Evolutionary conservation across 2,329 filamentous ascomycete genomes (phyloP).

Genomic region (Sclerotinia glacialis): DNA sequence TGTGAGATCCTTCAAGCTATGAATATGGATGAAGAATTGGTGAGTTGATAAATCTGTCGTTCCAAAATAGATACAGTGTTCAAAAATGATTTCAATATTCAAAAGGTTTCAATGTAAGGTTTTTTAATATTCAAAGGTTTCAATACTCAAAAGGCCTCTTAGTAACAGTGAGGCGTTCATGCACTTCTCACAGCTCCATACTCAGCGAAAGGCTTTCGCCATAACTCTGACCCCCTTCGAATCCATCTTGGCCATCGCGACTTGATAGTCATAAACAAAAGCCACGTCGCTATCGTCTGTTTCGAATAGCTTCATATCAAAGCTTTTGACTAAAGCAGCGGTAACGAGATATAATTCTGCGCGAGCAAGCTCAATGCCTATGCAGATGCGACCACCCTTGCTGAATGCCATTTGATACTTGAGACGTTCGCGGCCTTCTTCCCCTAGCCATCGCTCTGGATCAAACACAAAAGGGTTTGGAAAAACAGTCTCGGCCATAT

Average conservation of each 20-base stretch:
- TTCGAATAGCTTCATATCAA: conserved; percentile 24
- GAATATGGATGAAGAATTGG: too few species aligned
- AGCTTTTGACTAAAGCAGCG: conserved; percentile 15
- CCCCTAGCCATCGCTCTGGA: conserved; percentile 45
- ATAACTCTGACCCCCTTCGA: neutral
- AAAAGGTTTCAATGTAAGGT: too few species aligned
- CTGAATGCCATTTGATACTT: conserved; percentile 44
- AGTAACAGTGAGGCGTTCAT: neutral
- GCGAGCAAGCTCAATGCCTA: conserved; percentile 38
- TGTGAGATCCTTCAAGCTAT: too few species aligned
- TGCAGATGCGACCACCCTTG: conserved; percentile 43
- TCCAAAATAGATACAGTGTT: too few species aligned
- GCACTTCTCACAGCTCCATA: neutral
- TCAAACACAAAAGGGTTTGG: conserved; percentile 30
- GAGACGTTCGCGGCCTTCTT: conserved; percentile 24
- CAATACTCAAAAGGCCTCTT: too few species aligned
- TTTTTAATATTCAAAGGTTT: neutral
- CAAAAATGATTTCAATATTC: too few species aligned
- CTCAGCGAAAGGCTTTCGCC: neutral
- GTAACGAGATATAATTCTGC: conserved; percentile 25
- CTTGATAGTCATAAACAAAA: conserved; percentile 21
- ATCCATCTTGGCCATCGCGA: neutral
- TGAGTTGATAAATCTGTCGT: too few species aligned
- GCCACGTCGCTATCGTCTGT: conserved; percentile 19
- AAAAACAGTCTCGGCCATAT: conserved; percentile 39